A percentile compares a stretch with the other conserved stretches of the same genome.
These are phyloP conservation scores for Hypomyces rosellus DNA, from an alignment of 2,329 filamentous ascomycete species.

Conservation along the genomic window DNA sequence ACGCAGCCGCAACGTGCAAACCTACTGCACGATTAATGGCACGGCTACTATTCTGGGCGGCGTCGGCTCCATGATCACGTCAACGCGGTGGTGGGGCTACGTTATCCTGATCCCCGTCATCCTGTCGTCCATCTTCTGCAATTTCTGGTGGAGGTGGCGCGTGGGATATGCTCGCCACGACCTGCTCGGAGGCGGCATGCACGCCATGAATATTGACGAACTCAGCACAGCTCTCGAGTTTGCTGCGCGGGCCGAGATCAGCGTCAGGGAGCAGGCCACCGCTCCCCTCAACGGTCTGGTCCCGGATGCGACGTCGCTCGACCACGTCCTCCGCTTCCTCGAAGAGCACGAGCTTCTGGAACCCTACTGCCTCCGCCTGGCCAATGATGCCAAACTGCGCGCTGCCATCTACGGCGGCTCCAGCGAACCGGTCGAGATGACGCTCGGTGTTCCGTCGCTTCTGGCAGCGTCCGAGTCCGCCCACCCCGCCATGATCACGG, in stretches of 20 bases:
- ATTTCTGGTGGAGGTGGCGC: constrained; percentile 40
- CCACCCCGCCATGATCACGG: constrained; percentile 12
- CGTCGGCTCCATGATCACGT: constrained; percentile 43
- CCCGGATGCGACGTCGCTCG: constrained; percentile 11
- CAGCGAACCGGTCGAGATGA: constrained; percentile 4
- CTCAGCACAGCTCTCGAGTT: constrained; percentile 16
- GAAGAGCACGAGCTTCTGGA: constrained; percentile 14
- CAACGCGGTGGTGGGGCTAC: constrained; percentile 47
- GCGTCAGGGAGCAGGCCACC: constrained; percentile 3
- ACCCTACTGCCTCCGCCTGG: constrained; percentile 7
- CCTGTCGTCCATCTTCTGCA: constrained; percentile 37
- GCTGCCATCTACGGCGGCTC: constrained; percentile 7
- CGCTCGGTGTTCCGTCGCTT: constrained; percentile 10
- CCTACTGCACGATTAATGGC: constrained; percentile 40
- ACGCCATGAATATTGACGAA: constrained; percentile 6
- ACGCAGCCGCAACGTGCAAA: constrained; percentile 35
- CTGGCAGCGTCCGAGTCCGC: constrained; percentile 11
- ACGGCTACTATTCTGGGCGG: constrained; percentile 41
- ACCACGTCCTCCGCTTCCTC: constrained; percentile 12
- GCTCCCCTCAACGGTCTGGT: constrained; percentile 10
- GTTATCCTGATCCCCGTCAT: constrained; percentile 46
- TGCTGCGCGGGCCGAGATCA: constrained; percentile 14
- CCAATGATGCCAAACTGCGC: constrained; percentile 3
- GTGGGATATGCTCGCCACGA: constrained; percentile 35
- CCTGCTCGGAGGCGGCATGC: neutral